Evolutionary conservation across 78 protist species (phyloP).

Genomic region (Tieghemostelium lacteum): DNA sequence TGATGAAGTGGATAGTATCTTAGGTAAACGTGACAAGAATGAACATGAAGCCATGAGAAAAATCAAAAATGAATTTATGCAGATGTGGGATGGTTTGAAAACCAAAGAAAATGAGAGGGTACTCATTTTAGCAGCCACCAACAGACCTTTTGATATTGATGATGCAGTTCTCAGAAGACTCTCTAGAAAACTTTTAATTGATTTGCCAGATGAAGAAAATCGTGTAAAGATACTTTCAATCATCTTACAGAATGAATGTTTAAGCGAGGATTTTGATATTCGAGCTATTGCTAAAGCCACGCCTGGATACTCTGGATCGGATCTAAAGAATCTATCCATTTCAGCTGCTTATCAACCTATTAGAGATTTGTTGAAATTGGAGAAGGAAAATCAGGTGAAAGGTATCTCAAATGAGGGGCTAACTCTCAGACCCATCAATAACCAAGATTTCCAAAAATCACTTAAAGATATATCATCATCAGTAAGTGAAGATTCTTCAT

Average conservation of each 20-base stretch:
- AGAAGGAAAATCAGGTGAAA: background rate
- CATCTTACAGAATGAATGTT: background rate
- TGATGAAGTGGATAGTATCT: conserved; percentile 65
- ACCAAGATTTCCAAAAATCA: conserved; percentile 36
- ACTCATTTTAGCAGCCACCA: conserved; percentile 82
- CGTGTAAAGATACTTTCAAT: conserved; percentile 66
- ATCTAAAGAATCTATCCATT: background rate
- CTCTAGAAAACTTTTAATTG: conserved; percentile 76
- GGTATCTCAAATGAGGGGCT: background rate
- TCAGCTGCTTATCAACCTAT: conserved; percentile 93
- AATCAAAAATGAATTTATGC: conserved; percentile 74
- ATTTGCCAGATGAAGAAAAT: conserved; percentile 68
- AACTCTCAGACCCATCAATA: conserved; percentile 1
- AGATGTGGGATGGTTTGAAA: conserved; percentile 81
- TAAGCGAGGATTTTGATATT: background rate
- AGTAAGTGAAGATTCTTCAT: background rate
- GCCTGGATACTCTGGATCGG: conserved; percentile 40
- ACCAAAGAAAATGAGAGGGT: conserved; percentile 48
- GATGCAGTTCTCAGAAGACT: conserved; percentile 87
- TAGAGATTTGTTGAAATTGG: conserved; percentile 53
- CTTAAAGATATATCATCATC: conserved; percentile 17
- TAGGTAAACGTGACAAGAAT: conserved; percentile 54
- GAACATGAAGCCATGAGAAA: conserved; percentile 83
- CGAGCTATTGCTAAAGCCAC: conserved; percentile 36
- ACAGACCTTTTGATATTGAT: conserved; percentile 87